phyloP scores from a whole-genome alignment of 495 filamentous ascomycete species.

The Penicillium samsonianum region DNA sequence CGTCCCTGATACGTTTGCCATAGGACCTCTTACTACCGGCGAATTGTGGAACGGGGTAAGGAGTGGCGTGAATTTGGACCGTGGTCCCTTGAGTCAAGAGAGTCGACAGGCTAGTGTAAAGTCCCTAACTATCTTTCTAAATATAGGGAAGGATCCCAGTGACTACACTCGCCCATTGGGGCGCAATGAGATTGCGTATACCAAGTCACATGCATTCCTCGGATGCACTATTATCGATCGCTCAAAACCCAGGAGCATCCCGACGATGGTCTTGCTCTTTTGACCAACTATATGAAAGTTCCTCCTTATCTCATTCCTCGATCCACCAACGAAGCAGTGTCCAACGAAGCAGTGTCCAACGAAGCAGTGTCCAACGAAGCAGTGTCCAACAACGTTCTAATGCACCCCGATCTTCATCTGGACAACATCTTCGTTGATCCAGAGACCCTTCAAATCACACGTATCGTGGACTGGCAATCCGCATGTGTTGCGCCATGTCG shows the following conservation, averaged over 20 bases:
- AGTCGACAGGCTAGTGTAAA: no score
- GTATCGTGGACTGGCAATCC: slow-evolving; percentile 41
- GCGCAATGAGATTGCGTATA: slow-evolving; percentile 24
- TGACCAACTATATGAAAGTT: slow-evolving; percentile 22
- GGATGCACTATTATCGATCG: slow-evolving; percentile 23
- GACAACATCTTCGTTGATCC: slow-evolving; percentile 44
- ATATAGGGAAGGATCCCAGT: slow-evolving; percentile 13
- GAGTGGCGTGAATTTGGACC: slow-evolving; percentile 20
- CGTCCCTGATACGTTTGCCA: slow-evolving; percentile 14
- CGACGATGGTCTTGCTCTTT: slow-evolving; percentile 19
- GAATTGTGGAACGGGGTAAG: slow-evolving; percentile 17
- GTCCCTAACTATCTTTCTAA: no score
- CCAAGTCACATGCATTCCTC: slow-evolving; percentile 18
- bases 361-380: no score
- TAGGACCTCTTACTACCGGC: slow-evolving; percentile 23
- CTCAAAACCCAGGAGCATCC: slow-evolving; percentile 14
- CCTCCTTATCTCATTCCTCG: slow-evolving; percentile 18
- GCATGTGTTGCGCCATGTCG: slow-evolving; percentile 30
- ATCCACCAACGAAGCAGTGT: slow-evolving; percentile 17
- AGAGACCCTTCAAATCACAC: slow-evolving; percentile 26
- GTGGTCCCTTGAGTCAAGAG: slow-evolving; percentile 21
- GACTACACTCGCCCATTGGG: slow-evolving; percentile 25
- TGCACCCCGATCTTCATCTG: slow-evolving; percentile 44
- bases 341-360: background rate
- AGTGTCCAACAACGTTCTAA: slow-evolving; percentile 25